Evolutionary conservation across 1,284 basidiomycete species (phyloP), one percentile per base, ranked within the genome.

Genomic region (Meripilus lineatus): DNA sequence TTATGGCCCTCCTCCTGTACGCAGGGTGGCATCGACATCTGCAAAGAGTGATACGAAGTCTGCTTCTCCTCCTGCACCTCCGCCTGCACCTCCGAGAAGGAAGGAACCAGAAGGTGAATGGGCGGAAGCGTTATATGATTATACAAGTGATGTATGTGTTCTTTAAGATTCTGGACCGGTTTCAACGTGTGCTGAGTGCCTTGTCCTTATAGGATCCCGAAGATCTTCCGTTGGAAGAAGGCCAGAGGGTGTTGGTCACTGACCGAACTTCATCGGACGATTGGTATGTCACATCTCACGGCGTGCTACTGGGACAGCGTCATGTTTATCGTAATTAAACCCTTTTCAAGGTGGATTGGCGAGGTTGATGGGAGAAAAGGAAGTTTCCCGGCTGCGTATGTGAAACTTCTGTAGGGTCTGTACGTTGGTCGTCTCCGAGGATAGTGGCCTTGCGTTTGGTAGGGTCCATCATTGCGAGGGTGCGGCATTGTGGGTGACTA

Each of bases 51-150:
- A 53, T 23, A 55, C 56, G 4, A 44, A 52, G 20, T 56, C 61
- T 26, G 47, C 53, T 28, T 44, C 40, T 4, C 48, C 57, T 8
- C 55, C 58, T 4, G 42, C 40, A 5, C 48, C 57, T 7, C 55
- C 58, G 5, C 54, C 58, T 13, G 53, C 59, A 2, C 58, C 58
- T 20, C 38, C 47, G 5, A 17, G 14, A 20, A 14, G 15, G 14
- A 17, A 41, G 23, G 40, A 41, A 26, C 40, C 40, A 21, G 58
- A 67, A 24, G 85, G 82, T 8, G 83, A 86, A 49, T 89, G 85
- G 85, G 86, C 77, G 10, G 81, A 89, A 54, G 85, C 71, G 3
- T 51, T 88, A 60, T 89, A 89, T 57, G 84, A 86, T 49, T 89
- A 86, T 62, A 65, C 67, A 32, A 81, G 84, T 45, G 66, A 69